A percentile compares a stretch with the other conserved stretches of the same genome.
Evolutionary conservation across 176 grass and related monocot species (phyloP).

Genomic region (Musa beccarii): DNA sequence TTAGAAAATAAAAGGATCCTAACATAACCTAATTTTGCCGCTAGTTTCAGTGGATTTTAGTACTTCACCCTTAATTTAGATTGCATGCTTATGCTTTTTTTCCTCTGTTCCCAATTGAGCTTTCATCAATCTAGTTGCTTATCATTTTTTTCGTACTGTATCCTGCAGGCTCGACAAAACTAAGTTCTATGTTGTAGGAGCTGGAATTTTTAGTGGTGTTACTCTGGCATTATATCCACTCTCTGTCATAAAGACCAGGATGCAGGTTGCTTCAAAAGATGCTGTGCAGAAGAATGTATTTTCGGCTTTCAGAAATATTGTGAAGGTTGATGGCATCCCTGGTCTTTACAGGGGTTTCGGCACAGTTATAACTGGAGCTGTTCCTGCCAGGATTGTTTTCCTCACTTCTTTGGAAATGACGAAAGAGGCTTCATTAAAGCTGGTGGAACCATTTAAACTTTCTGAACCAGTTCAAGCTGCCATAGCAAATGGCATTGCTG

Average conservation of each 20-base stretch:
- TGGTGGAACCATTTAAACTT: conserved; percentile 59
- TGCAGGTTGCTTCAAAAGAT: conserved; percentile 94
- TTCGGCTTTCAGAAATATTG: conserved; percentile 66
- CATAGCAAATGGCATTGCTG: conserved; percentile 69
- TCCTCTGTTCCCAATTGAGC: background rate
- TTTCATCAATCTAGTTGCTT: conserved; percentile 2
- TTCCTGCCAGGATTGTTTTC: conserved; percentile 90
- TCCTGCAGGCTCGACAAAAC: conserved; percentile 82
- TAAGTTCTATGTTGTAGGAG: conserved; percentile 80
- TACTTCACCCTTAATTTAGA: background rate
- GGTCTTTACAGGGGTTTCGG: conserved; percentile 81
- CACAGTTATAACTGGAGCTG: conserved; percentile 73
- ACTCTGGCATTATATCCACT: conserved; percentile 74
- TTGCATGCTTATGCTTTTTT: background rate
- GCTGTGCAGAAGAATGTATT: conserved; percentile 64
- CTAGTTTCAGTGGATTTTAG: background rate
- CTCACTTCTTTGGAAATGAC: conserved; percentile 75
- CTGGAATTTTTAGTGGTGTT: conserved; percentile 78
- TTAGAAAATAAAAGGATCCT: no score
- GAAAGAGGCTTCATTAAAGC: conserved; percentile 57
- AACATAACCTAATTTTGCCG: background rate
- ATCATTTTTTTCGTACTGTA: background rate
- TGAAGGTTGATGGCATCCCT: conserved; percentile 60
- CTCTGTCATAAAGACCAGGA: conserved; percentile 85
- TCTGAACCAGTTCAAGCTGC: conserved; percentile 69